Percentiles rank a stretch among this genome's conserved stretches.
Conservation (phyloP, 2,329 filamentous ascomycete genomes). For the Trichoderma guizhouense region DNA sequence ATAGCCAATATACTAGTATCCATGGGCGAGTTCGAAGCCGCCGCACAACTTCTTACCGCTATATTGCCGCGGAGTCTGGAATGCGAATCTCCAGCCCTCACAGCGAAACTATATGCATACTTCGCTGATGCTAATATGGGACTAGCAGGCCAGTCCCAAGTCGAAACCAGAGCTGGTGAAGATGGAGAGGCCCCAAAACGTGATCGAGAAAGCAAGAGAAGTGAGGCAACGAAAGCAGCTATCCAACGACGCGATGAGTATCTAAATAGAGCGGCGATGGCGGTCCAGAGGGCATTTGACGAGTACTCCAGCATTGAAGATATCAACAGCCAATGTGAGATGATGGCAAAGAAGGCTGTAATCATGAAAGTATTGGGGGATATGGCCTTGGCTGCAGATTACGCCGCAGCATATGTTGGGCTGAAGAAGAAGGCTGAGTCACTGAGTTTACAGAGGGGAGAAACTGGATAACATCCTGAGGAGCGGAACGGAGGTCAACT, state of each 20-base stretch:
- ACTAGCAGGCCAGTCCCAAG: constrained; percentile 52
- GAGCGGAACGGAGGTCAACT: background rate
- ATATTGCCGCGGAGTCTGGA: constrained; percentile 76
- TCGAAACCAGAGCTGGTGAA: background rate
- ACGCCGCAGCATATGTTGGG: constrained; percentile 62
- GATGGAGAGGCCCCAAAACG: background rate
- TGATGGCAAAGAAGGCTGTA: constrained; percentile 77
- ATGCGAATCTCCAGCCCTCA: constrained; percentile 59
- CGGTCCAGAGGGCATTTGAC: constrained; percentile 60
- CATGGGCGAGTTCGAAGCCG: constrained; percentile 67
- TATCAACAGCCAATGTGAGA: constrained; percentile 67
- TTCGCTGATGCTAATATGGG: constrained; percentile 79
- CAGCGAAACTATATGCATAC: constrained; percentile 64
- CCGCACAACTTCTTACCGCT: constrained; percentile 60
- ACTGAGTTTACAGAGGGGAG: constrained; percentile 26
- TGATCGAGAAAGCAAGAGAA: background rate
- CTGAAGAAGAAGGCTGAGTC: constrained; percentile 43
- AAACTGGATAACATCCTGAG: background rate
- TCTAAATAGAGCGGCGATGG: constrained; percentile 55
- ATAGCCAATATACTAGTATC: constrained; percentile 67
- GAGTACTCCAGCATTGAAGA: constrained; percentile 65
- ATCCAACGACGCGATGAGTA: constrained; percentile 48
- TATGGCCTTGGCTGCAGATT: constrained; percentile 59
- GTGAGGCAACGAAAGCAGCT: background rate
- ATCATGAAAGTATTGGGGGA: constrained; percentile 71